Base-by-base conservation (phyloP, 139 green algal genomes). In the Chlorokybus atmophyticus region DNA sequence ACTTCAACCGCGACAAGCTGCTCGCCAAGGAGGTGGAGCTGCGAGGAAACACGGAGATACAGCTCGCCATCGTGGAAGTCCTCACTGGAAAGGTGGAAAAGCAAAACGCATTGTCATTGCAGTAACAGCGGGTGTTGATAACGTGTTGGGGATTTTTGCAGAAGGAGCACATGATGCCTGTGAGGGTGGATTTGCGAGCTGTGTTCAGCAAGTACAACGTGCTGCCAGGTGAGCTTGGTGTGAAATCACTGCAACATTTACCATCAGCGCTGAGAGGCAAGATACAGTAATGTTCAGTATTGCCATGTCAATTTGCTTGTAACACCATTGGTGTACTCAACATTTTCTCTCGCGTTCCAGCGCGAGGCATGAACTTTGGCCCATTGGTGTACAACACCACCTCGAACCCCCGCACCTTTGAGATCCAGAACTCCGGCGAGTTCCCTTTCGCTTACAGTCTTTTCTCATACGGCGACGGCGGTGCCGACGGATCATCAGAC, bases 141-240 rank as follows among this genome's bases (percentile, higher is more conserved):
- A n/a, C n/a, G n/a, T n/a, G n/a, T n/a, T n/a, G n/a, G n/a, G n/a
- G n/a, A n/a, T n/a, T n/a, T n/a, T n/a, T n/a, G n/a, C n/a, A n/a
- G n/a, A 60, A 50, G 28, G 64, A 82, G 65, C 32, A 70, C 29
- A 24, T 42, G 23, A 57, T 70, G 8, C 42, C 40, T 23, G 39
- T 73, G 24, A 6, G 4, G 2, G 47, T 81, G 23, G 23, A 50
- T 42, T 40, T 71, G 0, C 63, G 61, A 2, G 78, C 83, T 1
- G 51, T 82, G 5, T 91, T 83, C 70, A 73, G 52, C 62, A 85
- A 85, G 68, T 91, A 87, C 61, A 52, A 56, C 28, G 61, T 91
- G 60, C 81, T 70, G 3, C 35, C 35, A n/a, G n/a, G n/a, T n/a
- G n/a, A n/a, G n/a, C n/a, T n/a, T n/a, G n/a, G n/a, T n/a, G n/a